Conservation (phyloP, 202 grass and related monocot species). For the Zoysia matrella region DNA sequence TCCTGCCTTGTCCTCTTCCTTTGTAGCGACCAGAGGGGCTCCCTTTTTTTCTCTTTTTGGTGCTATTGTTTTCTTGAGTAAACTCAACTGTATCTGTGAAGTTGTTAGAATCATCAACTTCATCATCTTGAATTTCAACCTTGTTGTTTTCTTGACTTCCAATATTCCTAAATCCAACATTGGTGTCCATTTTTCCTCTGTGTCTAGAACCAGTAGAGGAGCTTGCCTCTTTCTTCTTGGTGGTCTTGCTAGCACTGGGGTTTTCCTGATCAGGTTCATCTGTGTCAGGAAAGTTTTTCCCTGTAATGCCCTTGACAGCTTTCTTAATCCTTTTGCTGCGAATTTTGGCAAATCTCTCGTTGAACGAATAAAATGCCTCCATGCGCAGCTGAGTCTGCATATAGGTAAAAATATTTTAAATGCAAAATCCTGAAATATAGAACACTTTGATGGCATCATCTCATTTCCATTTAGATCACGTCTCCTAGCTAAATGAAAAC, state of each 20-base stretch:
- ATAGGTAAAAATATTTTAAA: conserved; percentile 42
- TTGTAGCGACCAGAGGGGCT: conserved; percentile 29
- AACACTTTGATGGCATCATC: neutral
- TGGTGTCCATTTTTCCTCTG: conserved; percentile 50
- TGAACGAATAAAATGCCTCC: conserved; percentile 96
- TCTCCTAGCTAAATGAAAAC: conserved; percentile 36
- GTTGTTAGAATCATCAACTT: neutral
- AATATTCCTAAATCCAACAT: conserved; percentile 17
- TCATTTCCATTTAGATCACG: conserved; percentile 26
- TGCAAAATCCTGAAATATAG: conserved; percentile 20
- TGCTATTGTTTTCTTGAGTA: conserved; percentile 21
- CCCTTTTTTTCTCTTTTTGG: conserved; percentile 21
- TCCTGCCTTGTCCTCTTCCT: conserved; percentile 47
- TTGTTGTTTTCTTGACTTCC: conserved; percentile 27
- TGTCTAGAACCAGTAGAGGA: conserved; percentile 43
- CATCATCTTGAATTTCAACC: neutral
- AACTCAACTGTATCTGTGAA: conserved; percentile 35
- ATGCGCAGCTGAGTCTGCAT: conserved; percentile 89
- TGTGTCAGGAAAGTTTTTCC: conserved; percentile 57
- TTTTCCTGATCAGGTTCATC: conserved; percentile 66
- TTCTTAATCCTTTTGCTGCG: conserved; percentile 94
- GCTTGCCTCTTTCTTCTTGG: conserved; percentile 50
- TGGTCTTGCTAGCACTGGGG: conserved; percentile 40
- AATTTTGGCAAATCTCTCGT: conserved; percentile 98
- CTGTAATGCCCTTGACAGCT: conserved; percentile 94